These are phyloP conservation scores for Penicillium alfredii DNA, from an alignment of 495 filamentous ascomycete species.

Conservation along the genomic window DNA sequence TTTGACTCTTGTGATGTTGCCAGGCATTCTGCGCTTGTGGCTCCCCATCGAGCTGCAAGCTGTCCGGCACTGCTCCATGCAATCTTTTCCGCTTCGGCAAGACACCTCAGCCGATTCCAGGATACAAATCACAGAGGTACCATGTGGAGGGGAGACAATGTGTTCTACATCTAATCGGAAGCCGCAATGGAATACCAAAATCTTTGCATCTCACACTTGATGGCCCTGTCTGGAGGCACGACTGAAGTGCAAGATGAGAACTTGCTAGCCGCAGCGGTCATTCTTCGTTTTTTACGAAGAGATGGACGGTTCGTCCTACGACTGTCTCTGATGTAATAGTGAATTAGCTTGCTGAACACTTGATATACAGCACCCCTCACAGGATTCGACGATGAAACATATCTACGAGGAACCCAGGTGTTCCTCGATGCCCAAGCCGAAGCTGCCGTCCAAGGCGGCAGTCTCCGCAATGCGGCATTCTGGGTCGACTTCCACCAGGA, in stretches of 20 bases:
- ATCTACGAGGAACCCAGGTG: constrained; percentile 11
- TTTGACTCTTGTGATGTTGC: constrained; percentile 22
- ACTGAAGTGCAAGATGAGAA: constrained; percentile 20
- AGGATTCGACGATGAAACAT: constrained; percentile 10
- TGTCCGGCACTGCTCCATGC: constrained; percentile 30
- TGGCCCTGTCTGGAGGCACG: constrained; percentile 12
- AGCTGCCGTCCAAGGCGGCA: constrained; percentile 7
- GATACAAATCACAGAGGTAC: constrained; percentile 14
- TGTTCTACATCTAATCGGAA: constrained; percentile 11
- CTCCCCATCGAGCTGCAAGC: constrained; percentile 23
- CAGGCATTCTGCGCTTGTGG: constrained; percentile 27
- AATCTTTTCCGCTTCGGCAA: constrained; percentile 26
- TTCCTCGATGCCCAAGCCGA: constrained; percentile 11
- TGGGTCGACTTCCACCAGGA: constrained; percentile 33
- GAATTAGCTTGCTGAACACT: background rate
- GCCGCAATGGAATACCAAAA: constrained; percentile 25
- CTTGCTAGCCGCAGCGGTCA: constrained; percentile 25
- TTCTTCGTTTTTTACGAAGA: constrained; percentile 32
- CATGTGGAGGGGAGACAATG: constrained; percentile 15
- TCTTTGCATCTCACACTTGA: constrained; percentile 21
- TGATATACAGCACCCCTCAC: constrained; percentile 9
- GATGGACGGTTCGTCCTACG: no score
- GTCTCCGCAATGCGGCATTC: constrained; percentile 29
- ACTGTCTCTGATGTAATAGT: no score
- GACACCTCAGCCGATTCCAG: constrained; percentile 24